Percentiles rank a stretch among this genome's conserved stretches.
Evolutionary conservation across 1,284 basidiomycete species (phyloP).

Genomic region (Exobasidium cylindrosporum): DNA sequence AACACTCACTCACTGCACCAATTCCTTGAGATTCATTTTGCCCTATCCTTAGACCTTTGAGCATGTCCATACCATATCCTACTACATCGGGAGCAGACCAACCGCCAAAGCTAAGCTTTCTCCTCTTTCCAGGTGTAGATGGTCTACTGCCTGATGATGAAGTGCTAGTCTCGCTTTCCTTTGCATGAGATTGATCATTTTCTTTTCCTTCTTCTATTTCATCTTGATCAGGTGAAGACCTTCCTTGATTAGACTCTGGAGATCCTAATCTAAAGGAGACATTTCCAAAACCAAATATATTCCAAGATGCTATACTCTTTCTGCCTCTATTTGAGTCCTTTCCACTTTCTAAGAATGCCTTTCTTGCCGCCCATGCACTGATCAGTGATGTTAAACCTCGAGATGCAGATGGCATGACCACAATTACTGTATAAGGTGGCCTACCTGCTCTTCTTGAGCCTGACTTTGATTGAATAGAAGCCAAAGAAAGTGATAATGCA

Average conservation of each 20-base stretch:
- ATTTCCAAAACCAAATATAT: background rate
- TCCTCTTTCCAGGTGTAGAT: background rate
- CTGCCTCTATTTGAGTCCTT: background rate
- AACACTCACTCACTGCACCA: conserved; percentile 7
- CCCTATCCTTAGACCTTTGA: conserved; percentile 40
- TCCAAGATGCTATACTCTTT: background rate
- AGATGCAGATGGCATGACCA: background rate
- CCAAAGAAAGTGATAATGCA: conserved; percentile 4
- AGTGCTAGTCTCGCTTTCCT: background rate
- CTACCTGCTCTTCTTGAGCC: background rate
- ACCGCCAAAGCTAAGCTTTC: conserved; percentile 26
- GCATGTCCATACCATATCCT: conserved; percentile 35
- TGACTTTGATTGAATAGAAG: background rate
- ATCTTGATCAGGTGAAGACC: background rate
- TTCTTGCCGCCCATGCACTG: conserved; percentile 1
- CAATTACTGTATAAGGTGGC: conserved; percentile 9
- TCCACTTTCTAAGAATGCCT: background rate
- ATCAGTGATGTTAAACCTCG: background rate
- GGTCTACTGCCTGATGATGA: background rate
- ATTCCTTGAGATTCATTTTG: conserved; percentile 2
- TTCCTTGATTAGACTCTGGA: background rate
- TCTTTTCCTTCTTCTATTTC: background rate
- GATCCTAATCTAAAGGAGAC: background rate
- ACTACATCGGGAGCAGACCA: conserved; percentile 34
- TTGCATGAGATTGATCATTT: background rate